A percentile compares a stretch with the other conserved stretches of the same genome.
phyloP scores from a whole-genome alignment of 2,329 filamentous ascomycete genomes.

The Sporothrix mexicana region DNA sequence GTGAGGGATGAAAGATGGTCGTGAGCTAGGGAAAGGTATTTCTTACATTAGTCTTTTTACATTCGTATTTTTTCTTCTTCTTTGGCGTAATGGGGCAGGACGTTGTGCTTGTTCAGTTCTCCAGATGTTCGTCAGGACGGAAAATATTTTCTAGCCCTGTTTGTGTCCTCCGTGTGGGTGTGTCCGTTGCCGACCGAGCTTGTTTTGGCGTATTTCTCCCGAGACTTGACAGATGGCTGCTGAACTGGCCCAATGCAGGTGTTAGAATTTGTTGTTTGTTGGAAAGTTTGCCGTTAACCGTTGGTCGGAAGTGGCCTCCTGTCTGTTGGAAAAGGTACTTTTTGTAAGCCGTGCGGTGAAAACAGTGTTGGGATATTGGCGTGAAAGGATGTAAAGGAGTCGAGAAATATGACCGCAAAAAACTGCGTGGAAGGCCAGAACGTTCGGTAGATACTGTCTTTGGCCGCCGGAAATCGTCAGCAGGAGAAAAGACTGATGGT shows the following conservation, averaged over 20 bases:
- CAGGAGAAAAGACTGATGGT: not conserved
- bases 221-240: not conserved
- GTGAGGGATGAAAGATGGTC: not conserved
- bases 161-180: not conserved
- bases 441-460: too few species aligned
- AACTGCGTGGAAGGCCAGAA: not conserved
- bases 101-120: not conserved
- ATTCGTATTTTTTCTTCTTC: not conserved
- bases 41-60: constrained; percentile 21
- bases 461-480: not conserved
- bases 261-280: not conserved
- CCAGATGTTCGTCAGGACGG: not conserved
- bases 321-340: not conserved
- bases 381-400: not conserved
- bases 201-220: constrained; percentile 6
- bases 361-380: not conserved
- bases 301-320: not conserved
- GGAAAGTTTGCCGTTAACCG: not conserved
- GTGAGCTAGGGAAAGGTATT: constrained; percentile 4
- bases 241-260: not conserved
- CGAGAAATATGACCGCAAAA: not conserved
- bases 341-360: not conserved
- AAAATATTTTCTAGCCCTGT: constrained; percentile 9
- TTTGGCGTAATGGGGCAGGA: not conserved
- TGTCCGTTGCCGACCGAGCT: constrained; percentile 12